Percentiles rank a stretch among this genome's conserved stretches.
These are phyloP conservation scores for Tolypocladium sp. DNA, from an alignment of 2,329 filamentous ascomycete genomes.

Conservation along the genomic window DNA sequence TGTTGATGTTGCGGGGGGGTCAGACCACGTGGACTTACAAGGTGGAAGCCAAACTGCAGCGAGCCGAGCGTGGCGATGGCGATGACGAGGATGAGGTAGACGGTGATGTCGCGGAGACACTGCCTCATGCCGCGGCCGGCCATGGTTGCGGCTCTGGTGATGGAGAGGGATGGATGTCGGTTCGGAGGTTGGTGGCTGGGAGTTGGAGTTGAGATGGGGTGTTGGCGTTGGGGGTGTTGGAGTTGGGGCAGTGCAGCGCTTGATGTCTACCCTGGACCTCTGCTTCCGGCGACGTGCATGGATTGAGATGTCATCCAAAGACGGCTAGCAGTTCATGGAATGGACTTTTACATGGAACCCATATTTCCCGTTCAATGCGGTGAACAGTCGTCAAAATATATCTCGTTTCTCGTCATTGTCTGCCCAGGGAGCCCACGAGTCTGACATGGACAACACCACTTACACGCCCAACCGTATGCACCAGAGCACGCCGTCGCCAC, in stretches of 20 bases:
- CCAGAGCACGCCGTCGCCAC: too few species aligned
- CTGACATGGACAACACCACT: too few species aligned
- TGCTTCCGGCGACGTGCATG: not conserved
- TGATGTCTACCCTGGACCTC: not conserved
- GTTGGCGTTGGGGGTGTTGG: not conserved
- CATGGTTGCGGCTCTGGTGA: conserved; percentile 12
- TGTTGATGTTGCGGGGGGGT: not conserved
- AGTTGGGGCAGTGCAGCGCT: not conserved
- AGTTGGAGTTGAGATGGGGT: not conserved
- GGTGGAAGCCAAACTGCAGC: conserved; percentile 87
- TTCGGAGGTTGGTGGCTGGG: not conserved
- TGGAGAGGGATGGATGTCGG: not conserved
- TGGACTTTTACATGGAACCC: not conserved
- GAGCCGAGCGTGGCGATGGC: conserved; percentile 74
- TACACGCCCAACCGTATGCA: too few species aligned
- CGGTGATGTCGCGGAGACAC: conserved; percentile 46
- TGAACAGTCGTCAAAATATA: too few species aligned
- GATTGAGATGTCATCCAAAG: not conserved
- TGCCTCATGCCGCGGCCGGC: conserved; percentile 16
- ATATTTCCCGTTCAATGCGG: too few species aligned
- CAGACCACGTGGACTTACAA: conserved; percentile 48
- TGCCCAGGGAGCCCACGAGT: too few species aligned
- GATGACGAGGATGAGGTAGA: conserved; percentile 71
- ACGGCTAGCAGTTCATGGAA: not conserved
- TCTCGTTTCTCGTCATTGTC: too few species aligned